phyloP scores from a whole-genome alignment of 1,139 yeast genomes.

The Wickerhamiella pararugosa region DNA sequence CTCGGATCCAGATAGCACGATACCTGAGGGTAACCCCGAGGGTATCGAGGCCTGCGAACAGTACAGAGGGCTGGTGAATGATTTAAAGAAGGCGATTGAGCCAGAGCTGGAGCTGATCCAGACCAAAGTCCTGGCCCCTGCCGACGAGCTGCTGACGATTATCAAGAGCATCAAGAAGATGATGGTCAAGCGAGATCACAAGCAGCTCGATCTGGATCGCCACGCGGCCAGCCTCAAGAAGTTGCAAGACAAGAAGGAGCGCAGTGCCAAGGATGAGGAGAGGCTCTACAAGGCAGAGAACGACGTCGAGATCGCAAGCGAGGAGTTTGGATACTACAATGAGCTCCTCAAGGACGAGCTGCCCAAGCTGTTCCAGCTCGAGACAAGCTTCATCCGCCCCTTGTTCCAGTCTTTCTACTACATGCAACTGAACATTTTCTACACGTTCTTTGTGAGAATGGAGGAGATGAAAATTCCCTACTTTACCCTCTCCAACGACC shows the following conservation, averaged over 20 bases:
- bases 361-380: slow-evolving; percentile 74
- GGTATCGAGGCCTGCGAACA: slow-evolving; percentile 92
- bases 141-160: slow-evolving; percentile 74
- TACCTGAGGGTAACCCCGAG: slow-evolving; percentile 88
- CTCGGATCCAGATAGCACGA: slow-evolving; percentile 73
- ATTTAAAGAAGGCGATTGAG: slow-evolving; percentile 66
- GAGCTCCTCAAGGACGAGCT: slow-evolving; percentile 83
- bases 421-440: slow-evolving; percentile 95
- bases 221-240: slow-evolving; percentile 54
- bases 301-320: slow-evolving; percentile 78
- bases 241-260: slow-evolving; percentile 68
- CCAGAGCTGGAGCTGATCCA: slow-evolving; percentile 93
- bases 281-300: slow-evolving; percentile 78
- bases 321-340: slow-evolving; percentile 90
- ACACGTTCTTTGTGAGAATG: slow-evolving; percentile 78
- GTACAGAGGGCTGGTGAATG: slow-evolving; percentile 74
- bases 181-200: slow-evolving; percentile 91
- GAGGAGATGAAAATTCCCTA: slow-evolving; percentile 95
- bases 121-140: slow-evolving; percentile 76
- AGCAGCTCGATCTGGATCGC: slow-evolving; percentile 87
- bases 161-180: slow-evolving; percentile 75
- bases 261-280: slow-evolving; percentile 80
- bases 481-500: slow-evolving; percentile 72
- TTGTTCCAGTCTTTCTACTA: slow-evolving; percentile 85
- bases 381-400: slow-evolving; percentile 84